Base-by-base conservation (phyloP, 2,329 filamentous ascomycete genomes). In the Colletotrichum sp. region DNA sequence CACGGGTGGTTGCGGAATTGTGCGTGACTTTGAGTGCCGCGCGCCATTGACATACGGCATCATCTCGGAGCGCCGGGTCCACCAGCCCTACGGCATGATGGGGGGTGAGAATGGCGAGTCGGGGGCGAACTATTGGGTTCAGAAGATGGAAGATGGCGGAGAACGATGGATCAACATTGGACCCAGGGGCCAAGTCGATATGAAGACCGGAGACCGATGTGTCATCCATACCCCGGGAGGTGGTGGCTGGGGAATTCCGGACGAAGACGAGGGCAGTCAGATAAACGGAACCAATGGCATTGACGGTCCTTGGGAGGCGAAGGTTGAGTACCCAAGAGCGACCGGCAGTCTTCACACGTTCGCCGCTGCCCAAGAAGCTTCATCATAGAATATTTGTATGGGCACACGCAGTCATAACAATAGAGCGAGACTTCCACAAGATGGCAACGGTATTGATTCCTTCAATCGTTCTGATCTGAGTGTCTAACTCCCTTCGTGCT, bases 11-110 rank as follows among this genome's bases (percentile, higher is more conserved):
- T 90, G 94, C 78, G 93, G 94, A 10, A 90, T 94, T 1, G 85
- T 94, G 1, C 85, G 94, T 5, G 93, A 95, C 77, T 94, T 95
- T 77, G 93, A 95, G 81, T 95, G 94, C 81, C 86, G 93, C 2
- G 91, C 93, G 52, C 92, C 92, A 0, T 89, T 95, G 3, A 91
- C 93, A 79, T 93, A 93, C 26, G 92, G 90, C 15, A 95, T 96
- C 63, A 84, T 96, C 21, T 93, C 90, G 21, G 94, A 96, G 83
- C 83, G 94, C 21, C 85, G 94, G 21, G 92, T 95, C 0, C 92
- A 93, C 78, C 89, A 90, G 76, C 94, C 94, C 0, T 95, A 95
- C 77, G 94, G 94, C 2, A 87, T 96, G 78, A 90, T 90, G 39
- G 94, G 94, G 1, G 94, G 94, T 3, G 91, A 91, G 59, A 91